A percentile compares a stretch with the other conserved stretches of the same genome.
Conservation (phyloP, 257 asterid species). For the Solanum clarkiae region DNA sequence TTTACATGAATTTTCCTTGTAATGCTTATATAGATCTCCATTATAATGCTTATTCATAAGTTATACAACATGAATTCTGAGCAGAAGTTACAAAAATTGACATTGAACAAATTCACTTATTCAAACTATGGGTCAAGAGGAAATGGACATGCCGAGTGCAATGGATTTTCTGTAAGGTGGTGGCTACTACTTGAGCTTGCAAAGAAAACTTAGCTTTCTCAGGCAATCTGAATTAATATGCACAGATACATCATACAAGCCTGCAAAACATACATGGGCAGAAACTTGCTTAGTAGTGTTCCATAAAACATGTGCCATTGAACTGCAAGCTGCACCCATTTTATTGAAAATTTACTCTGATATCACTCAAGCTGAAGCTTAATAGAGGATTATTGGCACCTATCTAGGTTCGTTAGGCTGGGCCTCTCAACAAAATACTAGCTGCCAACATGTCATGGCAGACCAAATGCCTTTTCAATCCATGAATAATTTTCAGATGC, state of each 20-base stretch:
- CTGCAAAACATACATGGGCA: neutral
- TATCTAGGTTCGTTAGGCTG: neutral
- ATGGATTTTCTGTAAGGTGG: neutral
- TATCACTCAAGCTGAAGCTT: neutral
- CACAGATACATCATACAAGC: neutral
- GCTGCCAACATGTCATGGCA: neutral
- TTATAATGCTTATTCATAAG: neutral
- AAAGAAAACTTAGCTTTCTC: neutral
- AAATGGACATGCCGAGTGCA: neutral
- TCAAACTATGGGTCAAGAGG: neutral
- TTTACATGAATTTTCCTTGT: neutral
- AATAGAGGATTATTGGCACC: neutral
- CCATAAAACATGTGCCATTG: neutral
- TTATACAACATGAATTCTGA: neutral
- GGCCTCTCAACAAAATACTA: neutral
- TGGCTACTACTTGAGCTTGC: neutral
- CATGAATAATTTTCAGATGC: neutral
- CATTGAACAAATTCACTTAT: neutral
- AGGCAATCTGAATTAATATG: neutral
- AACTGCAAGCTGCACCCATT: neutral
- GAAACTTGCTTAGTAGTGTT: neutral
- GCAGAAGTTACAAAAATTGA: neutral
- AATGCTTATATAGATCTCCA: neutral
- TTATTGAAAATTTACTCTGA: neutral
- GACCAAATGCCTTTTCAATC: neutral